Evolutionary conservation across 495 filamentous ascomycete species (phyloP).

Genomic region (Penicillium herquei): DNA sequence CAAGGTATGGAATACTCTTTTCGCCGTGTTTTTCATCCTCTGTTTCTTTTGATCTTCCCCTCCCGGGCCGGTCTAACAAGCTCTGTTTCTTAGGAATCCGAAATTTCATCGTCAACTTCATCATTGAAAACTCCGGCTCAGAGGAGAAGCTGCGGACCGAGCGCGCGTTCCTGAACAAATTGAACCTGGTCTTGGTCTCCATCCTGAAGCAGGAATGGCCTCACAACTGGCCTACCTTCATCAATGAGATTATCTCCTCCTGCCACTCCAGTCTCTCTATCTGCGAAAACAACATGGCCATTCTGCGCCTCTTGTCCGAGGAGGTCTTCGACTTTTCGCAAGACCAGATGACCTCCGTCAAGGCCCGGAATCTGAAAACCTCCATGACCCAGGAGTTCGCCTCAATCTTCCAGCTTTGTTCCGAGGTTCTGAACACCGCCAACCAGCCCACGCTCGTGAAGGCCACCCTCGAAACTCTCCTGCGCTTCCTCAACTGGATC

Average conservation of each 20-base stretch:
- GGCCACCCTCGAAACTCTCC: conserved; percentile 88
- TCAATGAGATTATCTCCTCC: conserved; percentile 97
- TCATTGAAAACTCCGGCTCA: conserved; percentile 85
- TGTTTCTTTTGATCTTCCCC: neutral
- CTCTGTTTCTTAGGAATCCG: conserved; percentile 70
- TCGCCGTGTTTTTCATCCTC: neutral
- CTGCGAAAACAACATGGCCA: conserved; percentile 99
- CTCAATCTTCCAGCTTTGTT: conserved; percentile 94
- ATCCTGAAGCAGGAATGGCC: conserved; percentile 99
- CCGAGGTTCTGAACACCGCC: conserved; percentile 84
- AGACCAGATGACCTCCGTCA: conserved; percentile 96
- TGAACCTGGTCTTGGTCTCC: conserved; percentile 94
- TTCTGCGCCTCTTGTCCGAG: conserved; percentile 91
- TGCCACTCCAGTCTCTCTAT: conserved; percentile 92
- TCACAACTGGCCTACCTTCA: conserved; percentile 99
- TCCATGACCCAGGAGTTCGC: conserved; percentile 99
- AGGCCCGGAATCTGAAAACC: conserved; percentile 92
- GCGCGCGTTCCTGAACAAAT: conserved; percentile 89
- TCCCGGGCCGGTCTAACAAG: too few relatives aligned
- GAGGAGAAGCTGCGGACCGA: conserved; percentile 82
- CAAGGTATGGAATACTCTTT: conserved; percentile 58
- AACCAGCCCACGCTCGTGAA: conserved; percentile 87
- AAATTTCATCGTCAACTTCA: conserved; percentile 97
- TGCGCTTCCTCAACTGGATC: conserved; percentile 98
- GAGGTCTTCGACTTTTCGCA: conserved; percentile 99